phyloP scores from a whole-genome alignment of 768 basidiomycete genomes.

The Filobasidium floriforme region DNA sequence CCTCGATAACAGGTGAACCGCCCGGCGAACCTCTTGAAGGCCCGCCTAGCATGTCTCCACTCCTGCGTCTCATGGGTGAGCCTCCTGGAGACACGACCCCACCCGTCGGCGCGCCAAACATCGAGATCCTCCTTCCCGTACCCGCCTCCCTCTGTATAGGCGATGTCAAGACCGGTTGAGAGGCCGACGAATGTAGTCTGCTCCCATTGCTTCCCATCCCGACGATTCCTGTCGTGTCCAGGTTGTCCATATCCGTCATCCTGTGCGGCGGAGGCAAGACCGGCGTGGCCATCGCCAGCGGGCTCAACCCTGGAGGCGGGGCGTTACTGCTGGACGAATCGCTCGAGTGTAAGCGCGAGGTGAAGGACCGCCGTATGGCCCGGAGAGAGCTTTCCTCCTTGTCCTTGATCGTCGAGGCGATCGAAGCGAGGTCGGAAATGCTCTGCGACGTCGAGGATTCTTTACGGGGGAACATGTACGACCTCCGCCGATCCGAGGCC shows the following conservation, averaged over 20 bases:
- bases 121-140: constrained; percentile 1
- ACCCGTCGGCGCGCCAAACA: constrained; percentile 1
- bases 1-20: constrained; percentile 11
- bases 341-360: neutral
- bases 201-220: neutral
- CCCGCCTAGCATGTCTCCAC: neutral
- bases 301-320: neutral
- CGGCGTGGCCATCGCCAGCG: neutral
- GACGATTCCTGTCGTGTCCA: constrained; percentile 7
- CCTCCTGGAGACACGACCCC: neutral
- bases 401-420: neutral
- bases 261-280: constrained; percentile 5
- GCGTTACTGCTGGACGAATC: too few relatives aligned
- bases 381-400: constrained; percentile 1
- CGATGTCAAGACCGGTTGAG: constrained; percentile 3
- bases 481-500: neutral
- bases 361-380: constrained; percentile 3
- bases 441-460: neutral
- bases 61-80: neutral
- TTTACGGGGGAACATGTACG: constrained; percentile 3
- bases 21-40: neutral
- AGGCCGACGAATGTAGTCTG: neutral
- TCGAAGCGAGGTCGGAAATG: constrained; percentile 1
- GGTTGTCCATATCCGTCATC: constrained; percentile 8
- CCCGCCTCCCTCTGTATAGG: constrained; percentile 6